A percentile compares a stretch with the other conserved stretches of the same genome.
phyloP scores from a whole-genome alignment of 192 early-diverging fungal species.

The Coemansia sp. region DNA sequence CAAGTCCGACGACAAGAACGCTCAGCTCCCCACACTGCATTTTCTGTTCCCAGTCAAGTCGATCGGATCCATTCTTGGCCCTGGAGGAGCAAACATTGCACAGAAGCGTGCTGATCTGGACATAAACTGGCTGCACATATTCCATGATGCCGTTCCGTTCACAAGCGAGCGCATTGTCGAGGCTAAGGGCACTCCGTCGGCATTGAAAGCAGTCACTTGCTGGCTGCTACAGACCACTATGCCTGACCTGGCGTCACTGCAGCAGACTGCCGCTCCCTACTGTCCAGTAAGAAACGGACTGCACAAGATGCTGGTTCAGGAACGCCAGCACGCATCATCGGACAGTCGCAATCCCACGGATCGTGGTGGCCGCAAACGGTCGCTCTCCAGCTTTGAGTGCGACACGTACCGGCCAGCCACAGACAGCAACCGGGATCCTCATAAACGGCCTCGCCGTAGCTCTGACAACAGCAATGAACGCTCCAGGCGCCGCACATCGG shows the following conservation, averaged over 20 bases:
- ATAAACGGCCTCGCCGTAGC: constrained; percentile 26
- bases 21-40: constrained; percentile 13
- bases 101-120: constrained; percentile 16
- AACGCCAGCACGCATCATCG: constrained; percentile 11
- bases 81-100: constrained; percentile 16
- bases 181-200: constrained; percentile 16
- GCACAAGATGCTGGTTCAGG: constrained; percentile 20
- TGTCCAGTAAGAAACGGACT: constrained; percentile 30
- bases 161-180: constrained; percentile 46
- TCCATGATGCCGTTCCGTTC: constrained; percentile 25
- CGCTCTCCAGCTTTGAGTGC: constrained; percentile 15
- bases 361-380: constrained; percentile 20
- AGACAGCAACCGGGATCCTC: background rate
- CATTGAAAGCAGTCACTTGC: constrained; percentile 8
- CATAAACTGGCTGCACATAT: constrained; percentile 26
- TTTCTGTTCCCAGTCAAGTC: constrained; percentile 31
- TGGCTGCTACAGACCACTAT: constrained; percentile 19
- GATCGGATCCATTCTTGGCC: constrained; percentile 35
- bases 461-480: constrained; percentile 17
- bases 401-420: constrained; percentile 9
- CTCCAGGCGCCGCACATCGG: background rate
- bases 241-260: constrained; percentile 9
- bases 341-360: background rate
- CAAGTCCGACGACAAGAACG: background rate
- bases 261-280: constrained; percentile 25